These are phyloP conservation scores for Juglanconis oblonga DNA, from an alignment of 2,329 filamentous ascomycete species.

Conservation along the genomic window DNA sequence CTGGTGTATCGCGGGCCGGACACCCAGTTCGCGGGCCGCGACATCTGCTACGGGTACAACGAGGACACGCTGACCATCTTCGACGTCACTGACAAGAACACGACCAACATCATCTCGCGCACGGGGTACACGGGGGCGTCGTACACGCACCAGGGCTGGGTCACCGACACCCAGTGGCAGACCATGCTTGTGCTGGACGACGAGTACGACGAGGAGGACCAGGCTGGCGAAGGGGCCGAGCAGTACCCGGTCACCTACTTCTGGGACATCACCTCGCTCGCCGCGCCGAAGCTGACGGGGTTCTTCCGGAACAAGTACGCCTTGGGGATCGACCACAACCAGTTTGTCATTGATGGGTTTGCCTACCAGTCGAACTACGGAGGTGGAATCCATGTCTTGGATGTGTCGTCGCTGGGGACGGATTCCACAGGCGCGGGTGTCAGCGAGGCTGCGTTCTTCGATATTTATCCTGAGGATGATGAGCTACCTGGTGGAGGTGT, in stretches of 20 bases:
- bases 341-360: slow-evolving; percentile 39
- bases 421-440: slow-evolving; percentile 37
- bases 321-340: slow-evolving; percentile 43
- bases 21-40: slow-evolving; percentile 40
- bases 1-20: slow-evolving; percentile 52
- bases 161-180: slow-evolving; percentile 42
- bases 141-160: slow-evolving; percentile 57
- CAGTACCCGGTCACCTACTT: slow-evolving; percentile 47
- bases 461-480: slow-evolving; percentile 47
- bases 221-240: slow-evolving; percentile 36
- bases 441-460: slow-evolving; percentile 44
- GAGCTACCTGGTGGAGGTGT: slow-evolving; percentile 31
- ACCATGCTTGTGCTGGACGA: slow-evolving; percentile 48
- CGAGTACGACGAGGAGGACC: slow-evolving; percentile 48
- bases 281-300: slow-evolving; percentile 39
- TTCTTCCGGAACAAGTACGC: slow-evolving; percentile 33
- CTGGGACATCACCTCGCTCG: slow-evolving; percentile 43
- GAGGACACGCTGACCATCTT: slow-evolving; percentile 50
- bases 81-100: slow-evolving; percentile 49
- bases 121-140: slow-evolving; percentile 55
- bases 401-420: slow-evolving; percentile 28
- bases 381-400: slow-evolving; percentile 36
- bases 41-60: slow-evolving; percentile 57
- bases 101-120: slow-evolving; percentile 45
- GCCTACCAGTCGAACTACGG: slow-evolving; percentile 46